These are phyloP conservation scores for Cladorrhinum sp. DNA, from an alignment of 2,329 filamentous ascomycete genomes.

Conservation along the genomic window DNA sequence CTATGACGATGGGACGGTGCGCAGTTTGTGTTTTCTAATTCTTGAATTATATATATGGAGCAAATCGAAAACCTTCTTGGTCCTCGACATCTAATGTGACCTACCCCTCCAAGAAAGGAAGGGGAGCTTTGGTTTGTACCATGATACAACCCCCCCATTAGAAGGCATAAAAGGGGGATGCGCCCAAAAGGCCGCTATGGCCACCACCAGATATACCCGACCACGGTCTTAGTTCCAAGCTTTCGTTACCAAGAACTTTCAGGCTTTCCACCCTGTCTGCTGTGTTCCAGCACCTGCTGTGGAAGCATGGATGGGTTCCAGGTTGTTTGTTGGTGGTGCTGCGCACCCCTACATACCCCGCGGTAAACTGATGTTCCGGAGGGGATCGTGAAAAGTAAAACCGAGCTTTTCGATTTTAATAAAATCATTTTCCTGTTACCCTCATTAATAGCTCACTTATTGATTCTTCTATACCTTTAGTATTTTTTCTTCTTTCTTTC, in stretches of 20 bases:
- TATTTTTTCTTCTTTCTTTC: neutral
- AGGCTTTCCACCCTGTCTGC: constrained; percentile 7
- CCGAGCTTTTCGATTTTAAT: neutral
- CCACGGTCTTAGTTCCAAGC: constrained; percentile 23
- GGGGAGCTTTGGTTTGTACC: no score
- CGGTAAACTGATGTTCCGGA: constrained; percentile 6
- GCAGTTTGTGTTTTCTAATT: neutral
- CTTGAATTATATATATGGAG: neutral
- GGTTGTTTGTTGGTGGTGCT: neutral
- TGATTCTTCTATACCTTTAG: constrained; percentile 2
- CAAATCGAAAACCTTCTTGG: no score
- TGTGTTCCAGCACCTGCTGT: neutral
- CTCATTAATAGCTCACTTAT: neutral
- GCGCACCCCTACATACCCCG: no score
- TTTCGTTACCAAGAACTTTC: constrained; percentile 3
- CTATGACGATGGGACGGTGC: neutral
- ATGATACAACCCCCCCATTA: no score
- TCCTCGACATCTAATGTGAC: no score
- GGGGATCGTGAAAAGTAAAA: neutral
- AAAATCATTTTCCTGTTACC: neutral
- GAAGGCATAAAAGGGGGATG: neutral
- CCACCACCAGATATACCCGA: constrained; percentile 24
- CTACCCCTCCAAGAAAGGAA: no score
- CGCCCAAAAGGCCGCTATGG: neutral
- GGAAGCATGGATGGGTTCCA: neutral